Evolutionary conservation across 2,329 filamentous ascomycete species (phyloP).

Genomic region (Emydomyces testavorans): DNA sequence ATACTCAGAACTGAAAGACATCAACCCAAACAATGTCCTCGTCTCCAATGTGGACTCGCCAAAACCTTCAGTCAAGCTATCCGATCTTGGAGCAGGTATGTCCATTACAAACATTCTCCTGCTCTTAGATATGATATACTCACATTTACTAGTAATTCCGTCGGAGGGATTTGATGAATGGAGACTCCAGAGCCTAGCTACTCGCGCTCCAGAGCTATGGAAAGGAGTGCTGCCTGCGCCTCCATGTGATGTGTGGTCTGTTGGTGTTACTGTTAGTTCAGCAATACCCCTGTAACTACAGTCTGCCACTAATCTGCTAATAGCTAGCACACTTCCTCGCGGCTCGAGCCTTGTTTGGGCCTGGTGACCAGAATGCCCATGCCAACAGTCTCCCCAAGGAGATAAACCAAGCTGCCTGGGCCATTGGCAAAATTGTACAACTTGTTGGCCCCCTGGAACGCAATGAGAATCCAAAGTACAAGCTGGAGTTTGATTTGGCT

Average conservation of each 20-base stretch:
- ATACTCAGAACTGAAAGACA: neutral
- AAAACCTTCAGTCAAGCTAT: slow-evolving; percentile 11
- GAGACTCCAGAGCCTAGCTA: slow-evolving; percentile 10
- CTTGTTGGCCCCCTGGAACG: slow-evolving; percentile 10
- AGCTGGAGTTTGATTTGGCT: slow-evolving; percentile 12
- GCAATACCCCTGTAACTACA: no score
- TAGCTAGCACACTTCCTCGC: slow-evolving; percentile 14
- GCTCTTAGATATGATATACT: neutral
- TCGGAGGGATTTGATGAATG: neutral
- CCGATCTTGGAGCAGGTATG: slow-evolving; percentile 9
- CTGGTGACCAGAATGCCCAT: slow-evolving; percentile 8
- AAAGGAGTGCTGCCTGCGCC: slow-evolving; percentile 9
- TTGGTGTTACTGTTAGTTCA: slow-evolving; percentile 15
- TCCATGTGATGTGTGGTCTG: slow-evolving; percentile 15
- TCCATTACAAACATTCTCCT: neutral
- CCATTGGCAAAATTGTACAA: slow-evolving; percentile 14
- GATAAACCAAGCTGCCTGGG: slow-evolving; percentile 13
- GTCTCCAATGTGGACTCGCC: slow-evolving; percentile 8
- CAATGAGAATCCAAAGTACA: slow-evolving; percentile 12
- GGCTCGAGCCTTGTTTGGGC: slow-evolving; percentile 9
- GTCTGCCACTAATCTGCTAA: no score
- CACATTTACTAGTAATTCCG: slow-evolving; percentile 10
- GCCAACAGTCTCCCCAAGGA: slow-evolving; percentile 7
- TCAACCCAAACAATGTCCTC: slow-evolving; percentile 15
- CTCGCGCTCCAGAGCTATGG: slow-evolving; percentile 16